These are phyloP conservation scores for Lithohypha guttulata DNA, from an alignment of 2,329 filamentous ascomycete genomes.

Conservation along the genomic window DNA sequence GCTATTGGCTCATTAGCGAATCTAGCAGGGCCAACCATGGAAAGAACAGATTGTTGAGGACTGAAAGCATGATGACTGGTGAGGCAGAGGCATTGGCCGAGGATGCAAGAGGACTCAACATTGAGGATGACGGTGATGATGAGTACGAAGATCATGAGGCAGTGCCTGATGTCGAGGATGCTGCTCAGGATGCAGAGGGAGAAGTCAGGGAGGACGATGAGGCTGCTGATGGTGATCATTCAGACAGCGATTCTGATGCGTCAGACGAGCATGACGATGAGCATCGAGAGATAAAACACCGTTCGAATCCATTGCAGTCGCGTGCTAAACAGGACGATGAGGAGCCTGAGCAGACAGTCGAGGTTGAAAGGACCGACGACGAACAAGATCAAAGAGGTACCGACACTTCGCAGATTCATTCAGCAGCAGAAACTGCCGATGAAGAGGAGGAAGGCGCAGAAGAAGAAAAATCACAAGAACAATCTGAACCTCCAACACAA, in stretches of 20 bases:
- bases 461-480: slow-evolving; percentile 4
- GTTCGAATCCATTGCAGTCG: slow-evolving; percentile 14
- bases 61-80: slow-evolving; percentile 18
- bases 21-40: slow-evolving; percentile 72
- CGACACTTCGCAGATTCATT: slow-evolving; percentile 27
- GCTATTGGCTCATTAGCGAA: slow-evolving; percentile 81
- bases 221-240: slow-evolving; percentile 27
- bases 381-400: background rate
- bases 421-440: slow-evolving; percentile 16
- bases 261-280: slow-evolving; percentile 28
- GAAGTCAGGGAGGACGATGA: slow-evolving; percentile 26
- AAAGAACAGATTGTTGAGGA: slow-evolving; percentile 54
- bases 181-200: slow-evolving; percentile 22
- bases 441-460: slow-evolving; percentile 6
- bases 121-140: slow-evolving; percentile 21
- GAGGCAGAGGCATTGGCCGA: slow-evolving; percentile 21
- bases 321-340: slow-evolving; percentile 24
- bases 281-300: slow-evolving; percentile 6
- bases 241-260: slow-evolving; percentile 10
- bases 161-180: slow-evolving; percentile 22
- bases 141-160: slow-evolving; percentile 22
- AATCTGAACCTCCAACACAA: background rate
- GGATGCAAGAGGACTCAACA: slow-evolving; percentile 14
- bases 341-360: slow-evolving; percentile 8
- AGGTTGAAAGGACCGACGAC: background rate